A percentile compares a stretch with the other conserved stretches of the same genome.
These are phyloP conservation scores for Neocucurbitaria cava DNA, from an alignment of 2,329 filamentous ascomycete genomes.

Conservation along the genomic window DNA sequence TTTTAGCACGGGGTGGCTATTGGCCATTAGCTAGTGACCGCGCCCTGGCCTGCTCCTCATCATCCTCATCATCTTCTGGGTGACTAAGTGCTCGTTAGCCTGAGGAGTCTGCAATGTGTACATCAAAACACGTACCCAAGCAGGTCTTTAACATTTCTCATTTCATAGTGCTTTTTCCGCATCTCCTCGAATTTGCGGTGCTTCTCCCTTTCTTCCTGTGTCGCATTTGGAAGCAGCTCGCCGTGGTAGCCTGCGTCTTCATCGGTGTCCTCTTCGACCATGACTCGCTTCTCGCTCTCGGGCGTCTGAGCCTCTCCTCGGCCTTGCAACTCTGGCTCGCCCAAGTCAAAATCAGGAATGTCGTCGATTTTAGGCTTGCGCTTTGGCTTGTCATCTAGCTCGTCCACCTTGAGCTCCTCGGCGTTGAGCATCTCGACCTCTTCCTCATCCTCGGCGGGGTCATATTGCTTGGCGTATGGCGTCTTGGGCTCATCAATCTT, in stretches of 20 bases:
- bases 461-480: constrained; percentile 90
- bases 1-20: constrained; percentile 12
- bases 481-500: constrained; percentile 99
- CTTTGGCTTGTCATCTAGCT: constrained; percentile 64
- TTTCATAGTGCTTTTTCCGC: constrained; percentile 98
- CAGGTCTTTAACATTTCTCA: constrained; percentile 89
- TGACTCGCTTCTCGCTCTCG: constrained; percentile 75
- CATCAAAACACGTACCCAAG: constrained; percentile 67
- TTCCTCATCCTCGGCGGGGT: constrained; percentile 85
- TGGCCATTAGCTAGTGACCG: constrained; percentile 30
- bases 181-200: constrained; percentile 89
- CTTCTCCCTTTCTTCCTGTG: constrained; percentile 81
- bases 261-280: constrained; percentile 67
- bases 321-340: constrained; percentile 76
- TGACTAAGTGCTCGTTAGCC: constrained; percentile 24
- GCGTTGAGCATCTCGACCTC: constrained; percentile 72
- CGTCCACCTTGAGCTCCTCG: constrained; percentile 72
- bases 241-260: constrained; percentile 59
- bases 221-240: constrained; percentile 62
- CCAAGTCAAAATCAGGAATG: constrained; percentile 89
- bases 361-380: constrained; percentile 67
- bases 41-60: constrained; percentile 20
- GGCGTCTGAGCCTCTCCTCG: constrained; percentile 41
- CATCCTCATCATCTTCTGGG: constrained; percentile 31
- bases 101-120: not conserved